These are phyloP conservation scores for Fraxinus dipetala DNA, from an alignment of 305 asterid species.

Conservation along the genomic window DNA sequence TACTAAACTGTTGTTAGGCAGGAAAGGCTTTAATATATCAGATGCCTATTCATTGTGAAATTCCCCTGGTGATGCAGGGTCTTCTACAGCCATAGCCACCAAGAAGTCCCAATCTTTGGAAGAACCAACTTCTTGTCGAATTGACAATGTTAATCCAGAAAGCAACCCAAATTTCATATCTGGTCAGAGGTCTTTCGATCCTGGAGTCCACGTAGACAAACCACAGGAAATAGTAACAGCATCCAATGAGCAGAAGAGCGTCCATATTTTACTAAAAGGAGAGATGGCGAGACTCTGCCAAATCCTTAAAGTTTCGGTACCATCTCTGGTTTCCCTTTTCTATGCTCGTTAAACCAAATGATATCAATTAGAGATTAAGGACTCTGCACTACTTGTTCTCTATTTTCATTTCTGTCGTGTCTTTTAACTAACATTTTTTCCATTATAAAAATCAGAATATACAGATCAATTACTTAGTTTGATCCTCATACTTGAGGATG, in stretches of 20 bases:
- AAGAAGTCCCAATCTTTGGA: conserved; percentile 33
- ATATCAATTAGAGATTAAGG: neutral
- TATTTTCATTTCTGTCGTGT: neutral
- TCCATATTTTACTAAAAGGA: conserved; percentile 48
- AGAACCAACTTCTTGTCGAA: neutral
- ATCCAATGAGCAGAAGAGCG: conserved; percentile 46
- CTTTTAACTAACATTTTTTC: neutral
- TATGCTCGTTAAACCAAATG: neutral
- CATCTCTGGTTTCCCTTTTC: conserved; percentile 17
- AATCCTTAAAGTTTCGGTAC: conserved; percentile 71
- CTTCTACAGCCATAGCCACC: conserved; percentile 28
- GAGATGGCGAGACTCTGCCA: conserved; percentile 59
- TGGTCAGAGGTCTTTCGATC: conserved; percentile 23
- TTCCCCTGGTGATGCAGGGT: conserved; percentile 38
- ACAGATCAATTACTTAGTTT: neutral
- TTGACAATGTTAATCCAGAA: conserved; percentile 8
- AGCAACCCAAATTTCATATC: conserved; percentile 22
- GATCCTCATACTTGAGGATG: neutral
- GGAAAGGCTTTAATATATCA: conserved; percentile 19
- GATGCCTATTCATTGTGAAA: conserved; percentile 3
- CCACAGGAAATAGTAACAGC: conserved; percentile 28
- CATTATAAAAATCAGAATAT: neutral
- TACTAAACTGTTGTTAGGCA: neutral
- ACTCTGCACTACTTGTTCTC: neutral
- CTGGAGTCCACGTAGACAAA: conserved; percentile 33